Evolutionary conservation across 108 stramenopile species (phyloP).

Genomic region (Skeletonema tropicum): DNA sequence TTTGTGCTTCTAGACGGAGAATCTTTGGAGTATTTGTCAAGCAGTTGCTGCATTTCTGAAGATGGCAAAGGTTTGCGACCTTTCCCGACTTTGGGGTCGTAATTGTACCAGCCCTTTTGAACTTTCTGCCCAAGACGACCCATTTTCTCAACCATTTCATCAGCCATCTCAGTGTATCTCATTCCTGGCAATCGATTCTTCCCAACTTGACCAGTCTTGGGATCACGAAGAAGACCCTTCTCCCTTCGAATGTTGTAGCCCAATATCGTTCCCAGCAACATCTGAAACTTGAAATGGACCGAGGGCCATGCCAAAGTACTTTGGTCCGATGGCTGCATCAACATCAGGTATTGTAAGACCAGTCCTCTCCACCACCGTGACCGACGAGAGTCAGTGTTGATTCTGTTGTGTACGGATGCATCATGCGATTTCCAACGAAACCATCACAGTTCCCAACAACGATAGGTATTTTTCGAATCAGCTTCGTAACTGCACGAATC

Average conservation of each 20-base stretch:
- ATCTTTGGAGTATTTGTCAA: conserved; percentile 54
- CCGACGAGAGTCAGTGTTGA: conserved; percentile 67
- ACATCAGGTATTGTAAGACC: conserved; percentile 65
- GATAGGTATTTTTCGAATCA: conserved; percentile 91
- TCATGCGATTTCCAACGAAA: conserved; percentile 97
- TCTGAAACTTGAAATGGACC: conserved; percentile 93
- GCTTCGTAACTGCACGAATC: conserved; percentile 81
- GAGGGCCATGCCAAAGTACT: conserved; percentile 84
- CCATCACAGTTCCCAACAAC: conserved; percentile 97
- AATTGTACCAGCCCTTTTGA: conserved; percentile 90
- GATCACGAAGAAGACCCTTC: conserved; percentile 65
- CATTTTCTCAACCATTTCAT: conserved; percentile 79
- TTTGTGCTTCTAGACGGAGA: conserved; percentile 30
- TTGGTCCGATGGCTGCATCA: conserved; percentile 66
- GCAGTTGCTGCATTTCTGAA: conserved; percentile 73
- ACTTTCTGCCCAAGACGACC: conserved; percentile 93
- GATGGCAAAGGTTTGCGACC: conserved; percentile 80
- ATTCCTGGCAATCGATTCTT: conserved; percentile 54
- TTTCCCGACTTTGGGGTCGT: conserved; percentile 79
- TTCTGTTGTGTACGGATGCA: conserved; percentile 87
- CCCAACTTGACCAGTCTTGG: conserved; percentile 49
- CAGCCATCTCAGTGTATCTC: conserved; percentile 89
- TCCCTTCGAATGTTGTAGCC: conserved; percentile 86
- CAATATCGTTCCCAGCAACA: conserved; percentile 95
- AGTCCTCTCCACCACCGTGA: conserved; percentile 49